These are phyloP conservation scores for Fusarium tanahbumbuense DNA, from an alignment of 2,329 filamentous ascomycete genomes.

Conservation along the genomic window DNA sequence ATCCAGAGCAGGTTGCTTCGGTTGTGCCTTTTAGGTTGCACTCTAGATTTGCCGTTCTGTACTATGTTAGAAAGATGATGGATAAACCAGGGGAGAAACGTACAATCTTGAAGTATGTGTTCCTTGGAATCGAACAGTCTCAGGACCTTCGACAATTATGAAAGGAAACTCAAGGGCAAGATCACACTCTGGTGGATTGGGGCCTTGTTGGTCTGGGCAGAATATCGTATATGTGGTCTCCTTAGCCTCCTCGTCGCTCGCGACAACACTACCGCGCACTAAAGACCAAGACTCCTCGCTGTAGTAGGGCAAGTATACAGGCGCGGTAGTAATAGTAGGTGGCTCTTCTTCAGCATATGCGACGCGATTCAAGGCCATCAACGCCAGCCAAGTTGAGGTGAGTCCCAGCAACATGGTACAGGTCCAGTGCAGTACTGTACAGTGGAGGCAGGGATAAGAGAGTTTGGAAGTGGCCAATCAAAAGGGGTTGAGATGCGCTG, in stretches of 20 bases:
- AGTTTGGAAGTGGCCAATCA: constrained; percentile 14
- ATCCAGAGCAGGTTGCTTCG: constrained; percentile 61
- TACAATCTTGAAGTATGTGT: constrained; percentile 58
- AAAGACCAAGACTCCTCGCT: constrained; percentile 56
- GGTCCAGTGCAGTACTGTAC: background rate
- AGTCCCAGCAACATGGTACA: constrained; percentile 28
- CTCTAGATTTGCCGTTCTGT: constrained; percentile 58
- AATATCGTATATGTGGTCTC: constrained; percentile 63
- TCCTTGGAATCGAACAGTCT: constrained; percentile 58
- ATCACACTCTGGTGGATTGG: constrained; percentile 56
- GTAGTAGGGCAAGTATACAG: constrained; percentile 60
- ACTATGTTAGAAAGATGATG: constrained; percentile 7
- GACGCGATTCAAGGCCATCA: constrained; percentile 45
- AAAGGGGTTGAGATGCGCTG: background rate
- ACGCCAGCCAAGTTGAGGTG: constrained; percentile 37
- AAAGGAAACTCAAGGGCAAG: constrained; percentile 61
- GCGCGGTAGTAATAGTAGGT: constrained; percentile 54
- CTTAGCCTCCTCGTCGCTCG: constrained; percentile 52
- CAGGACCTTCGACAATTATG: constrained; percentile 58
- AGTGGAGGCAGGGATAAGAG: constrained; percentile 19
- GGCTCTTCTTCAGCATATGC: constrained; percentile 35
- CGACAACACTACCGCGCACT: constrained; percentile 59
- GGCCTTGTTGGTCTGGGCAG: constrained; percentile 56
- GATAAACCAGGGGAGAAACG: constrained; percentile 18
- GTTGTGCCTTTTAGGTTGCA: constrained; percentile 58